Evolutionary conservation across 805 yeast genomes (phyloP).

Genomic region (Zygosaccharomyces kombuchaensis): DNA sequence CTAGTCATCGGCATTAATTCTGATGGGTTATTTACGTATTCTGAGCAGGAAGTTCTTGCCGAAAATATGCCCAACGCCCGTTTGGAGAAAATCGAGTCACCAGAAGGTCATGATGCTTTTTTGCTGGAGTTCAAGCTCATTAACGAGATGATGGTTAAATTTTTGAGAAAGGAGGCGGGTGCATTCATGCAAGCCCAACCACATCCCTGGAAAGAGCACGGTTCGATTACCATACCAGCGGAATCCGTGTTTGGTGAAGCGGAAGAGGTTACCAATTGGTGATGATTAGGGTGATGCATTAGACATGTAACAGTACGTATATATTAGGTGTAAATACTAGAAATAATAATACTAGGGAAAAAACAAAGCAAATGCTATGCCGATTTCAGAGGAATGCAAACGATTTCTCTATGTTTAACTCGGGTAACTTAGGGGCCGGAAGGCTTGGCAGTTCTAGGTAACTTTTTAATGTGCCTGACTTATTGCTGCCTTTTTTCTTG

Average conservation of each 20-base stretch:
- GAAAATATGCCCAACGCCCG: slow-evolving; percentile 63
- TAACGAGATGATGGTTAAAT: slow-evolving; percentile 63
- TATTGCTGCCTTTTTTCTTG: slow-evolving; percentile 36
- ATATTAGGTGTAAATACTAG: background rate
- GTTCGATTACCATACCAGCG: slow-evolving; percentile 42
- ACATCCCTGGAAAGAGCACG: slow-evolving; percentile 41
- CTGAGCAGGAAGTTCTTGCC: slow-evolving; percentile 86
- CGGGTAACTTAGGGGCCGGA: slow-evolving; percentile 1
- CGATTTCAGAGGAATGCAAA: background rate
- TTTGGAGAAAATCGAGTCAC: slow-evolving; percentile 73
- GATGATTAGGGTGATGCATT: background rate
- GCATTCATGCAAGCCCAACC: slow-evolving; percentile 48
- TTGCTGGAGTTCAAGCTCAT: slow-evolving; percentile 82
- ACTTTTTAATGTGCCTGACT: background rate
- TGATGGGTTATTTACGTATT: slow-evolving; percentile 87
- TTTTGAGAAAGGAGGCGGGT: slow-evolving; percentile 53
- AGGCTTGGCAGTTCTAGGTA: background rate
- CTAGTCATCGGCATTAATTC: slow-evolving; percentile 84
- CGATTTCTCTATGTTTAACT: slow-evolving; percentile 1
- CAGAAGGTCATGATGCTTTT: slow-evolving; percentile 98
- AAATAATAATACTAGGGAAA: background rate
- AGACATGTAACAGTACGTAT: slow-evolving; percentile 4
- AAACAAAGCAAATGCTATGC: background rate
- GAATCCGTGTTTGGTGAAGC: slow-evolving; percentile 90
- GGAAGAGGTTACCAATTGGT: slow-evolving; percentile 93